These are phyloP conservation scores for Lichtheimia corymbifera DNA, from an alignment of 371 early-diverging fungal species.

Conservation along the genomic window DNA sequence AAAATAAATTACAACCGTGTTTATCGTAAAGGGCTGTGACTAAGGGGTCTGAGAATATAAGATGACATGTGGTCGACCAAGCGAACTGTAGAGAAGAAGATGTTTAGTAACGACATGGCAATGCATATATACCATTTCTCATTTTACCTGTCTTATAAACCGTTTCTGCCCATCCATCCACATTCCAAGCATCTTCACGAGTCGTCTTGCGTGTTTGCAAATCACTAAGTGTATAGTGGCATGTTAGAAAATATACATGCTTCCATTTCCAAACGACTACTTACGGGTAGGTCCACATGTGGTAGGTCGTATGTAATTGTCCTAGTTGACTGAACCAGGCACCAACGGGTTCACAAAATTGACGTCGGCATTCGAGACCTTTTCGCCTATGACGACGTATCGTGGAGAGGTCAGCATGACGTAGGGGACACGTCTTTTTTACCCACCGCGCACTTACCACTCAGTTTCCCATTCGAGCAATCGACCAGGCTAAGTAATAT, in stretches of 20 bases:
- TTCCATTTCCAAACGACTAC: slow-evolving; percentile 63
- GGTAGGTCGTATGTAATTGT: slow-evolving; percentile 85
- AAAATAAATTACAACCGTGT: neutral
- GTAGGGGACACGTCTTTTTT: neutral
- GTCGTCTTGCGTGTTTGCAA: slow-evolving; percentile 84
- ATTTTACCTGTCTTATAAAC: slow-evolving; percentile 83
- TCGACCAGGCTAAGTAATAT: slow-evolving; percentile 69
- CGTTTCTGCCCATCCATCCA: slow-evolving; percentile 92
- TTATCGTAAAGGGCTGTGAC: slow-evolving; percentile 76
- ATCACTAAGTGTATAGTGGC: slow-evolving; percentile 51
- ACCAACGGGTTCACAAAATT: slow-evolving; percentile 89
- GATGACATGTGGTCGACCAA: slow-evolving; percentile 85
- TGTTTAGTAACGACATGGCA: neutral
- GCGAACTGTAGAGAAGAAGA: slow-evolving; percentile 55
- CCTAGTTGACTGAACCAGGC: slow-evolving; percentile 96
- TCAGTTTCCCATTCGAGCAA: slow-evolving; percentile 92
- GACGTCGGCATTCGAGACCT: slow-evolving; percentile 84
- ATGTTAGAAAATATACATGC: neutral
- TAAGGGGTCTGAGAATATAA: slow-evolving; percentile 79
- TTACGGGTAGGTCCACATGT: slow-evolving; percentile 91
- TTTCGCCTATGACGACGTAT: slow-evolving; percentile 45
- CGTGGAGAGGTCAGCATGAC: no score
- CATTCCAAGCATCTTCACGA: slow-evolving; percentile 91
- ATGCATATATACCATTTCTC: no score
- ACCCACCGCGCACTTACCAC: slow-evolving; percentile 48